A percentile compares a stretch with the other conserved stretches of the same genome.
These are phyloP conservation scores for Silene conica DNA, from an alignment of 148 eudicot species.

Conservation along the genomic window DNA sequence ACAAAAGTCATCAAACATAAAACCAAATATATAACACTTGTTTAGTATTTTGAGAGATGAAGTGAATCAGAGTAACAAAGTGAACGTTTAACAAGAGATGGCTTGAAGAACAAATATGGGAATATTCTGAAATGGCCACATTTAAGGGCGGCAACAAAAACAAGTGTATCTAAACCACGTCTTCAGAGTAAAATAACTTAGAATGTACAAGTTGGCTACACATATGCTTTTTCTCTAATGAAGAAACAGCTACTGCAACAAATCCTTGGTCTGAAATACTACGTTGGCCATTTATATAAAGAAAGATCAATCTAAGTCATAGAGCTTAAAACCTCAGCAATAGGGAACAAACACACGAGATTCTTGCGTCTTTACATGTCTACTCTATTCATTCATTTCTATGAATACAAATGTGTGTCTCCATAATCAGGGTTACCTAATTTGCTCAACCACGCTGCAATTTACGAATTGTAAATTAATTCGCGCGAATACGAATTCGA, in stretches of 20 bases:
- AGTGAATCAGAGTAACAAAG: neutral
- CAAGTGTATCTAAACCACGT: neutral
- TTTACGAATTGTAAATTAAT: too few relatives aligned
- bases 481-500: too few relatives aligned
- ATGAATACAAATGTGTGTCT: neutral
- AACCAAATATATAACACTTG: neutral
- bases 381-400: neutral
- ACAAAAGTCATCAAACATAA: neutral
- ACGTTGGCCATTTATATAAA: neutral
- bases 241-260: neutral
- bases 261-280: neutral
- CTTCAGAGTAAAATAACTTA: neutral
- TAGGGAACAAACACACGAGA: too few relatives aligned
- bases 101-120: neutral
- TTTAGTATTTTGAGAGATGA: neutral
- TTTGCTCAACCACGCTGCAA: too few relatives aligned
- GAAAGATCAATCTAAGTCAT: neutral
- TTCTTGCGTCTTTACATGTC: neutral
- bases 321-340: too few relatives aligned
- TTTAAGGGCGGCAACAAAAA: too few relatives aligned
- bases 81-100: neutral
- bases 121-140: neutral
- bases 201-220: neutral
- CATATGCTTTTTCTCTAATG: neutral
- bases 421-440: too few relatives aligned